Evolutionary conservation across 208 protist species (phyloP), one percentile per base, ranked within the genome.

Genomic region (Crithidia thermophila): DNA sequence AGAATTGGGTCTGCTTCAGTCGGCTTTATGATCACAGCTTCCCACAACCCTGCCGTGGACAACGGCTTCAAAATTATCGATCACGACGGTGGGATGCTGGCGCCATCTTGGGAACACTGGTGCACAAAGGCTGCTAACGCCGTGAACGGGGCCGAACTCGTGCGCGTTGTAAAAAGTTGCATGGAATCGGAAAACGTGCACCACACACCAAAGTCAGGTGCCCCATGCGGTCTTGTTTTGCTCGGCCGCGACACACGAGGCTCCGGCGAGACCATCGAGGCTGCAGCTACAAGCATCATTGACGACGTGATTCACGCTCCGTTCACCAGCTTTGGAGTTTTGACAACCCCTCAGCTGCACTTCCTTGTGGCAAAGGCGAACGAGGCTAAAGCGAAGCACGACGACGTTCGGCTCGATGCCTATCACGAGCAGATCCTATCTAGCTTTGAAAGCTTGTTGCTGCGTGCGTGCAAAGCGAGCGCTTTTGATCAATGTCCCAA

Each of bases 11-110:
- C 63, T 0, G 70, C 52, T 33, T 56, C 34, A 23, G 77, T 88
- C 4, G 93, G 93, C 0, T 69, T 95, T n/a, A 90, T 95, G 71
- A 68, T 96, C 18, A 96, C 90, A 1, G 93, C 93, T 10, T 94
- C 87, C 20, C 93, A 97, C 72, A 97, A 97, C 68, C 89, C 88
- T 10, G 61, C 73, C 6, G 20, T 27, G 0, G 93, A 97, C 62
- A 97, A 97, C 45, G 93, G 93, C 14, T 76, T 97, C 39, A 97
- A 97, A 72, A 81, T 97, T 28, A 87, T 97, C 34, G 93, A 97
- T 53, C 30, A 58, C 0, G 72, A 91, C 43, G 93, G 87, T 27
- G 84, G 80, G 0, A 97, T 96, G 90, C 75, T 97, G 30, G 59
- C 52, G 0, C 23, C 65, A 5, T 61, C 70, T 2, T 95, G 90